Base-by-base conservation (phyloP, 768 basidiomycete species). In the Tylopilus sp. region DNA sequence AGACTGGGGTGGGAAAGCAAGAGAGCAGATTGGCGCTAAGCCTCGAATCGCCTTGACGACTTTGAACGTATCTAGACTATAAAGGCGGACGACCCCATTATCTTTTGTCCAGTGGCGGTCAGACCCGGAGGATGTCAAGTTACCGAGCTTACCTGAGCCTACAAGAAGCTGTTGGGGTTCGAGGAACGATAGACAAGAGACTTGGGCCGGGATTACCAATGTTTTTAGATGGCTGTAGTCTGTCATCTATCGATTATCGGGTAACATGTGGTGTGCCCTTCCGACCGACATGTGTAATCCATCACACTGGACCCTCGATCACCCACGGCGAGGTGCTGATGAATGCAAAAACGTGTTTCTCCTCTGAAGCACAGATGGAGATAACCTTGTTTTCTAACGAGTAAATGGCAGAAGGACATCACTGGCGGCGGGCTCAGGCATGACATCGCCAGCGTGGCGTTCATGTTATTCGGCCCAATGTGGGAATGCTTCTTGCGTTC, bases 51-150 rank as follows among this genome's bases (percentile, higher is more conserved):
- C 88, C 62, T 80, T 85, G 26, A 77, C 56, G 7, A 86, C 83
- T 60, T 79, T 85, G 58, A 73, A 71, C 2, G 80, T 75, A 3
- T 82, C 79, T 6, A 82, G 68, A 57, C 78, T 72, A 57, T 89
- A 91, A 17, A 86, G 69, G 21, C 88, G 79, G 40, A 90, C 67
- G 38, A 79, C 77, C 5, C 88, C 88, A 63, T 91, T 87, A 53
- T 79, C 86, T 85, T 59, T 33, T 18, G 18, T 12, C 10, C 41
- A n/a, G n/a, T n/a, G 17, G 40, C 26, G 36, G 47, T 60, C 30
- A 49, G 54, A n/a, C n/a, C n/a, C n/a, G n/a, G n/a, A 23, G 6
- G 31, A 48, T 17, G 40, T 40, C 11, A 38, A 42, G n/a, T 38
- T 23, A 23, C 59, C 20, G 26, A n/a, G 2, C 70, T 21, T 61